phyloP scores from a whole-genome alignment of 2,329 filamentous ascomycete genomes.

The Byssoonygena ceratinophila region DNA sequence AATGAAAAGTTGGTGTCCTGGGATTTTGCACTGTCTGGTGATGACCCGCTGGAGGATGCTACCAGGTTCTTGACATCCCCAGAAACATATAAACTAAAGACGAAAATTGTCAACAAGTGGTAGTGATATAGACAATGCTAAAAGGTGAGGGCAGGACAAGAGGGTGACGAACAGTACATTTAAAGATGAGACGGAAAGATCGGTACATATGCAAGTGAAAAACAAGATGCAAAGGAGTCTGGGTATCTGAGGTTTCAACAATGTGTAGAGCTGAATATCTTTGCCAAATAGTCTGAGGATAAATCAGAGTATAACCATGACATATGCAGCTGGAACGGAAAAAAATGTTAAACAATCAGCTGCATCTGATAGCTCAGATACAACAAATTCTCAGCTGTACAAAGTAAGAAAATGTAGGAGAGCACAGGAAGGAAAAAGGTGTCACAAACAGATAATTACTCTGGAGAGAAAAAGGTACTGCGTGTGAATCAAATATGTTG shows the following conservation, averaged over 20 bases:
- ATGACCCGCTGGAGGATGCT: slow-evolving; percentile 46
- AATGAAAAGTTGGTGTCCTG: slow-evolving; percentile 41
- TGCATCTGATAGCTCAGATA: not conserved
- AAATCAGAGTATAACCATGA: too few species aligned
- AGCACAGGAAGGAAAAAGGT: too few species aligned
- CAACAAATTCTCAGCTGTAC: not conserved
- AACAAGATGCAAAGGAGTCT: too few species aligned
- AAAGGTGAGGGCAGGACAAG: not conserved
- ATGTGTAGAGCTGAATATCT: not conserved
- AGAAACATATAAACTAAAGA: not conserved
- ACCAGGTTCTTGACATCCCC: slow-evolving; percentile 2
- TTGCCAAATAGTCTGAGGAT: not conserved
- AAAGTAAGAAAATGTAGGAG: not conserved
- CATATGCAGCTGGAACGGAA: too few species aligned
- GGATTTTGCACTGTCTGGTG: slow-evolving; percentile 44
- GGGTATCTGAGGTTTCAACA: not conserved
- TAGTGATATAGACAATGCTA: not conserved
- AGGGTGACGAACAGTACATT: not conserved
- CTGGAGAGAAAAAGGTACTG: not conserved
- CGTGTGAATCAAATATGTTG: not conserved
- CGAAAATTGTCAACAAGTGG: not conserved
- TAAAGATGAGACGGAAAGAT: not conserved
- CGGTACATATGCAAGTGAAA: not conserved
- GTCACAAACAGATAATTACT: not conserved
- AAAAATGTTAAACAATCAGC: too few species aligned